Evolutionary conservation across 345 rosid genomes (phyloP).

Genomic region (Mercurialis annua): DNA sequence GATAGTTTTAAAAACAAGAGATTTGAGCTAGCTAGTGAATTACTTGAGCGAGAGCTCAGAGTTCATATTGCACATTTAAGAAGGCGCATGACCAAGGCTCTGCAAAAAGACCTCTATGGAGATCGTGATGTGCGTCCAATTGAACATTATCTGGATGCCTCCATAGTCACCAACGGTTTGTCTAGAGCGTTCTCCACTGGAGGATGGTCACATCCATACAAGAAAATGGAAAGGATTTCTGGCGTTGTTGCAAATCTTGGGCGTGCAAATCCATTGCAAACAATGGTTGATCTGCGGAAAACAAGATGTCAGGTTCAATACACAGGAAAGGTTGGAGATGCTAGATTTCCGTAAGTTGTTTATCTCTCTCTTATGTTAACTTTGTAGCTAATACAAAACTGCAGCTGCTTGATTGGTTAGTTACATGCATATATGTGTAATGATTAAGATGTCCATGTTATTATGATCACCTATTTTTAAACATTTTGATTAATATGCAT

Average conservation of each 20-base stretch:
- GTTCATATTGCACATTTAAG: constrained; percentile 75
- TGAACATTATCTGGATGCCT: constrained; percentile 84
- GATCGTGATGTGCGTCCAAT: constrained; percentile 56
- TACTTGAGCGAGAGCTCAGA: constrained; percentile 79
- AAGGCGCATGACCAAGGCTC: constrained; percentile 61
- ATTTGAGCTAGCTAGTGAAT: constrained; percentile 77
- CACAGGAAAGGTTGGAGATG: constrained; percentile 96
- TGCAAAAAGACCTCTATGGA: constrained; percentile 74
- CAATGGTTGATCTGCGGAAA: constrained; percentile 76
- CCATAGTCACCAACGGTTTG: constrained; percentile 83
- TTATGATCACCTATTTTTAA: neutral
- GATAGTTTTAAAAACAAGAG: constrained; percentile 88
- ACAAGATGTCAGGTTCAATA: constrained; percentile 75
- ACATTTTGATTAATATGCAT: neutral
- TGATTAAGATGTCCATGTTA: neutral
- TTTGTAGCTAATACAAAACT: neutral
- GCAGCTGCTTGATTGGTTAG: neutral
- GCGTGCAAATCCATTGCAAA: constrained; percentile 84
- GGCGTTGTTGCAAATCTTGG: constrained; percentile 90
- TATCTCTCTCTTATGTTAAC: neutral
- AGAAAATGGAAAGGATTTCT: constrained; percentile 76
- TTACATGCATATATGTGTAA: neutral
- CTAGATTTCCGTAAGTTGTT: constrained; percentile 91
- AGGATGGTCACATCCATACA: constrained; percentile 92
- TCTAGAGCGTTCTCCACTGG: constrained; percentile 97